Percentiles rank a stretch among this genome's conserved stretches.
Evolutionary conservation across 768 basidiomycete species (phyloP).

Genomic region (Tylopilus felleus): DNA sequence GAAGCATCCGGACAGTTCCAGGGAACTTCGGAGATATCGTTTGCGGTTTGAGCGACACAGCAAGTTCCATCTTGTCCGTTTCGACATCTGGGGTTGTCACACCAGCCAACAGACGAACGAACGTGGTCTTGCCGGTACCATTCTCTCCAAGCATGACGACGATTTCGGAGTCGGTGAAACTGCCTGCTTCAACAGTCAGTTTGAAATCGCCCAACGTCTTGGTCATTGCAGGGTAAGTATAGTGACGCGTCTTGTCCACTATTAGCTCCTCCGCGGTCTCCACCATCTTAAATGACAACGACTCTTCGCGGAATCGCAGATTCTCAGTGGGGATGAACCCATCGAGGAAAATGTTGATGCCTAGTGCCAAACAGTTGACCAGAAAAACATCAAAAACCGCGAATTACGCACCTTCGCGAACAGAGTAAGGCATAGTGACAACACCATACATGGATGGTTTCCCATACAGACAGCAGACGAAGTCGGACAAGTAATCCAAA

Average conservation of each 20-base stretch:
- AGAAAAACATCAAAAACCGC: neutral
- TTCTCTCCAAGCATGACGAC: conserved; percentile 99
- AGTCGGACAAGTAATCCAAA: conserved; percentile 97
- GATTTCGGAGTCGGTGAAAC: conserved; percentile 99
- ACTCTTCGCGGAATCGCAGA: conserved; percentile 94
- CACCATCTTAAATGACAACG: conserved; percentile 94
- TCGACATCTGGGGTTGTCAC: conserved; percentile 79
- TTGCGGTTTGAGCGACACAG: conserved; percentile 97
- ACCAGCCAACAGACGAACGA: conserved; percentile 92
- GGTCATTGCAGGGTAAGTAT: conserved; percentile 92
- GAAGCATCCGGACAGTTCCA: conserved; percentile 91
- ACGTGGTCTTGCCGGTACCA: conserved; percentile 98
- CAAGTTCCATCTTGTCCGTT: conserved; percentile 73
- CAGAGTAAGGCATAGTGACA: conserved; percentile 97
- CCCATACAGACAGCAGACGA: conserved; percentile 96
- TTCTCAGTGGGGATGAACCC: conserved; percentile 99
- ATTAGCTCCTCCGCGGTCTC: conserved; percentile 92
- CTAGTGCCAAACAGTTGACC: conserved; percentile 36
- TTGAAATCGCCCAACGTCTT: conserved; percentile 97
- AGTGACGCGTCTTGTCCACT: conserved; percentile 83
- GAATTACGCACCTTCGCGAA: conserved; percentile 77
- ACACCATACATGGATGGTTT: conserved; percentile 98
- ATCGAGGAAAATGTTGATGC: conserved; percentile 99
- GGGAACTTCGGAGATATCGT: conserved; percentile 98
- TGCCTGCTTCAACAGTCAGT: conserved; percentile 83